These are phyloP conservation scores for Tulasnella sp. DNA, from an alignment of 768 basidiomycete genomes.

Conservation along the genomic window DNA sequence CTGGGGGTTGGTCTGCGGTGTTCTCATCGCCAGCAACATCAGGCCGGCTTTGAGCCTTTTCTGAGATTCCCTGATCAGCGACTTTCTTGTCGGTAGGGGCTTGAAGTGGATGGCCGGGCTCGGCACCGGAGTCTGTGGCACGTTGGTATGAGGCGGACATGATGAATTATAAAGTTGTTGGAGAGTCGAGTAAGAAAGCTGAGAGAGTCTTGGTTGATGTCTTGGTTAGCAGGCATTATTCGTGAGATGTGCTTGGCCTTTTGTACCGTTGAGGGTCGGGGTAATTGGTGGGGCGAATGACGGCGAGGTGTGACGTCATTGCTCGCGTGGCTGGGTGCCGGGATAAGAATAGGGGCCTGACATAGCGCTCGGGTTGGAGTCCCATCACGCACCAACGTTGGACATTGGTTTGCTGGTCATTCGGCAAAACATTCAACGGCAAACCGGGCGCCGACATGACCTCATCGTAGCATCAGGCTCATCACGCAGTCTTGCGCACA, in stretches of 20 bases:
- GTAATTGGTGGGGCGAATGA: neutral
- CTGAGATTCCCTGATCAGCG: neutral
- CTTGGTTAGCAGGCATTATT: neutral
- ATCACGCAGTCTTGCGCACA: neutral
- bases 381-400: neutral
- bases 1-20: neutral
- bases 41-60: neutral
- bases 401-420: neutral
- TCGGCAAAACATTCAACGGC: neutral
- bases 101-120: neutral
- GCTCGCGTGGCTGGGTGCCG: neutral
- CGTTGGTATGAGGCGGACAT: slow-evolving; percentile 6
- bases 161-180: neutral
- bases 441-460: neutral
- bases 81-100: neutral
- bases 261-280: neutral
- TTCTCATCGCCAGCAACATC: neutral
- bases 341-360: neutral
- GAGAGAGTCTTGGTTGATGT: neutral
- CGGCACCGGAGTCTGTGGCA: neutral
- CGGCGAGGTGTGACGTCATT: neutral
- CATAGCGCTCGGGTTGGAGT: neutral
- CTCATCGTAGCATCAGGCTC: neutral
- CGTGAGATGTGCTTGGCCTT: neutral
- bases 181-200: neutral